Conservation (phyloP, 768 basidiomycete species). For the Psilocybe cyanescens region DNA sequence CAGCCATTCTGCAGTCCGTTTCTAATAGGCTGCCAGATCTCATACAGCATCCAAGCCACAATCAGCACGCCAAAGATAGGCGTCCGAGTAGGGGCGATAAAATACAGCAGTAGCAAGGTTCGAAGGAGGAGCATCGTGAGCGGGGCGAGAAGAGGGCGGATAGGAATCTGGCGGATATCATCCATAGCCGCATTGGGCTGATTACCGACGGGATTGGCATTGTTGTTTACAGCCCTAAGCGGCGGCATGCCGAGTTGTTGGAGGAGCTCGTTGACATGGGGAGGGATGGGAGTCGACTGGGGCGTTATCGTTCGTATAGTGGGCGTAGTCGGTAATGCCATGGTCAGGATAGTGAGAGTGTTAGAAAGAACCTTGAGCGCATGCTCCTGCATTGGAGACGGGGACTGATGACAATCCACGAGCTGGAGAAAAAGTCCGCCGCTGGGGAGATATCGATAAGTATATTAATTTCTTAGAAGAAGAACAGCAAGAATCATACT, state of each 20-base stretch:
- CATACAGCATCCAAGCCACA: slow-evolving; percentile 72
- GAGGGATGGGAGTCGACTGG: slow-evolving; percentile 42
- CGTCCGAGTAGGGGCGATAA: slow-evolving; percentile 75
- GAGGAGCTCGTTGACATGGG: slow-evolving; percentile 62
- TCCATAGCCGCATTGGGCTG: slow-evolving; percentile 32
- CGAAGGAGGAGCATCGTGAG: slow-evolving; percentile 70
- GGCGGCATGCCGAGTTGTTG: slow-evolving; percentile 68
- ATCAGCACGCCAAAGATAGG: slow-evolving; percentile 71
- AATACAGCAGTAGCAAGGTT: slow-evolving; percentile 71
- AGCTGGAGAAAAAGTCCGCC: slow-evolving; percentile 60
- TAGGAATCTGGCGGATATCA: slow-evolving; percentile 59
- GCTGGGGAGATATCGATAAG: slow-evolving; percentile 33
- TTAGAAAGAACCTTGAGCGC: slow-evolving; percentile 65
- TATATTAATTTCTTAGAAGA: not conserved
- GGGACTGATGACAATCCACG: slow-evolving; percentile 41
- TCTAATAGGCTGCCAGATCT: slow-evolving; percentile 74
- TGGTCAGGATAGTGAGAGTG: slow-evolving; percentile 54
- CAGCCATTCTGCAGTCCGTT: slow-evolving; percentile 41
- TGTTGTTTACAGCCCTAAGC: slow-evolving; percentile 43
- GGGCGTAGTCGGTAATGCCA: slow-evolving; percentile 29
- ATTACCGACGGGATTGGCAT: slow-evolving; percentile 31
- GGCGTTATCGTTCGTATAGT: slow-evolving; percentile 22
- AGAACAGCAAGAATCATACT: slow-evolving; percentile 35
- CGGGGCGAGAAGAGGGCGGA: slow-evolving; percentile 72
- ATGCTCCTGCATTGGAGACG: slow-evolving; percentile 64